Evolutionary conservation across 2,329 filamentous ascomycete species (phyloP).

Genomic region (Curvularia verruculosa): DNA sequence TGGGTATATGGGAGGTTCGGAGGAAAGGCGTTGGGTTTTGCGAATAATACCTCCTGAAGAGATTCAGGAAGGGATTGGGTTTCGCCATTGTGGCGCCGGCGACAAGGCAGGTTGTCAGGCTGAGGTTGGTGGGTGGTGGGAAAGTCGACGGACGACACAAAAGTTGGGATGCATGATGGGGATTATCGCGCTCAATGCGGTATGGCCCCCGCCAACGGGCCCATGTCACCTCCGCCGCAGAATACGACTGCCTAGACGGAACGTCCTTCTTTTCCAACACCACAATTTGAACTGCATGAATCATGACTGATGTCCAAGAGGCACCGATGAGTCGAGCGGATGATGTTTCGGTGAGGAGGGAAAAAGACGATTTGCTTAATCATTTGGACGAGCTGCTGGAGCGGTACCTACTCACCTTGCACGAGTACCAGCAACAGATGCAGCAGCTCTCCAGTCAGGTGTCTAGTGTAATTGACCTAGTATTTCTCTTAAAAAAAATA

Average conservation of each 20-base stretch:
- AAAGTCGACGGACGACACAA: constrained; percentile 1
- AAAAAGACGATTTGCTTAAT: constrained; percentile 43
- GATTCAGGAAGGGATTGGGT: constrained; percentile 43
- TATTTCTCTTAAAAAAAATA: background rate
- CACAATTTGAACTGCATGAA: background rate
- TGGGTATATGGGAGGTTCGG: constrained; percentile 7
- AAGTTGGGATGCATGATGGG: constrained; percentile 14
- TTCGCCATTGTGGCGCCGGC: constrained; percentile 36
- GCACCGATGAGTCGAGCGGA: background rate
- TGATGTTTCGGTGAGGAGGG: constrained; percentile 3
- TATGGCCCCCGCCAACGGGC: constrained; percentile 23
- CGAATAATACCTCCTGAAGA: constrained; percentile 40
- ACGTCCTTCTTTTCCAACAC: background rate
- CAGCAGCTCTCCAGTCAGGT: constrained; percentile 61
- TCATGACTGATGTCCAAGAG: constrained; percentile 21
- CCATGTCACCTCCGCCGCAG: constrained; percentile 1
- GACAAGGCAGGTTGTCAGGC: background rate
- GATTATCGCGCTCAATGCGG: constrained; percentile 21
- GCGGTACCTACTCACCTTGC: constrained; percentile 68
- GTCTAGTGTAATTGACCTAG: constrained; percentile 54
- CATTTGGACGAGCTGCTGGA: constrained; percentile 68
- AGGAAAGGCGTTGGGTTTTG: constrained; percentile 14
- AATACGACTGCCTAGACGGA: background rate
- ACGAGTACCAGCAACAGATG: constrained; percentile 69
- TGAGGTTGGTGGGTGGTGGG: constrained; percentile 1